Evolutionary conservation across 495 filamentous ascomycete genomes (phyloP).

Genomic region (Cercophora scortea): DNA sequence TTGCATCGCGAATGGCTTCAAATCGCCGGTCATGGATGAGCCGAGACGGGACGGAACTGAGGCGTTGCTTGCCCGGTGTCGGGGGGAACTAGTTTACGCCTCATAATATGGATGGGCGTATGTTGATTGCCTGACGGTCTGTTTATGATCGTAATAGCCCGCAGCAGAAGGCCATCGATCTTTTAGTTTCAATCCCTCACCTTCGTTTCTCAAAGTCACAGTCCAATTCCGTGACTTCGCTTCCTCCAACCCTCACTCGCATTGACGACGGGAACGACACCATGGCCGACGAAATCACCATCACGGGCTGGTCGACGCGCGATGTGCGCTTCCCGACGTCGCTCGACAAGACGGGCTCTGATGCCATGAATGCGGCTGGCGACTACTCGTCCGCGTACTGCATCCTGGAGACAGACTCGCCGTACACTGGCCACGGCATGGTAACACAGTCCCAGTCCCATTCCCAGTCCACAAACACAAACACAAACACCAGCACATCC

Average conservation of each 20-base stretch:
- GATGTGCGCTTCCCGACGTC: conserved; percentile 94
- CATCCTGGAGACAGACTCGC: conserved; percentile 74
- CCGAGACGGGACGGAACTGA: neutral
- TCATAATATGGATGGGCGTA: neutral
- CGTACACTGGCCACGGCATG: conserved; percentile 78
- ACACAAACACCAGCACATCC: no score
- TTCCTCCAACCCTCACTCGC: neutral
- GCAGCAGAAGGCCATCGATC: no score
- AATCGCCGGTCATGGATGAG: neutral
- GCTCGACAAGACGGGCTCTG: conserved; percentile 87
- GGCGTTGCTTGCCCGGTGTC: neutral
- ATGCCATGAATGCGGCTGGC: conserved; percentile 94
- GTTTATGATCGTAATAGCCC: no score
- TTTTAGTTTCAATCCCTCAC: neutral
- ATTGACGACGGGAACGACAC: no score
- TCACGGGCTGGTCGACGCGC: conserved; percentile 69
- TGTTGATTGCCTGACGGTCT: neutral
- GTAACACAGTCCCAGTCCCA: conserved; percentile 34
- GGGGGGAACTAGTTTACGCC: neutral
- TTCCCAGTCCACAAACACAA: neutral
- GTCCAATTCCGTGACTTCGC: neutral
- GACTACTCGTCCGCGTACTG: conserved; percentile 94
- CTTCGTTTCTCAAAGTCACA: neutral
- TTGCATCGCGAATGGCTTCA: neutral
- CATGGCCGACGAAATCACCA: conserved; percentile 57